phyloP scores from a whole-genome alignment of 2,329 filamentous ascomycete genomes.

The Lachnellula arida region DNA sequence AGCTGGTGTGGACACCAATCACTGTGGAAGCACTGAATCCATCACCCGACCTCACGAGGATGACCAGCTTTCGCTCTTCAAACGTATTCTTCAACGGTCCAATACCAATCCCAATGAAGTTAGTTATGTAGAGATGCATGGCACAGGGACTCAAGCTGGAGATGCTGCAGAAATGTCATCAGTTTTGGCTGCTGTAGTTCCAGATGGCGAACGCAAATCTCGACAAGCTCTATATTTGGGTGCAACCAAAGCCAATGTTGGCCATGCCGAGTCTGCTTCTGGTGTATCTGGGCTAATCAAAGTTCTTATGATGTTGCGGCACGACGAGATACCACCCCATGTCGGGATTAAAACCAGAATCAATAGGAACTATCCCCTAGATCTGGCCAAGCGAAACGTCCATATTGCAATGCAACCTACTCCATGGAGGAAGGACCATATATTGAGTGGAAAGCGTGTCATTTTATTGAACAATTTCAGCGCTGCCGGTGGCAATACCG shows the following conservation, averaged over 20 bases:
- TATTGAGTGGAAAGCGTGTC: conserved; percentile 32
- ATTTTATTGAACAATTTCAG: conserved; percentile 47
- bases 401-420: conserved; percentile 19
- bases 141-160: conserved; percentile 20
- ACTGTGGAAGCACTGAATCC: conserved; percentile 41
- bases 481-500: conserved; percentile 23
- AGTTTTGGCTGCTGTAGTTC: conserved; percentile 9
- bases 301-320: conserved; percentile 27
- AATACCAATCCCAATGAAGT: conserved; percentile 5
- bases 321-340: conserved; percentile 24
- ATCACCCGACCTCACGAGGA: conserved; percentile 40
- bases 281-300: conserved; percentile 27
- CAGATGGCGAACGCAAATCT: conserved; percentile 23
- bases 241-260: conserved; percentile 28
- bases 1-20: conserved; percentile 36
- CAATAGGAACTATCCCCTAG: conserved; percentile 24
- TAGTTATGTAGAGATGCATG: conserved; percentile 23
- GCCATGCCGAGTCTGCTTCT: conserved; percentile 20
- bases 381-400: conserved; percentile 32
- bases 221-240: conserved; percentile 13
- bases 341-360: conserved; percentile 30
- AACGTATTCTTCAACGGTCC: conserved; percentile 1
- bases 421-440: conserved; percentile 25
- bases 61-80: conserved; percentile 34
- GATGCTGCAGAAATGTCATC: conserved; percentile 15